phyloP scores from a whole-genome alignment of 352 stramenopile genomes.

The Sclerospora graminicola region DNA sequence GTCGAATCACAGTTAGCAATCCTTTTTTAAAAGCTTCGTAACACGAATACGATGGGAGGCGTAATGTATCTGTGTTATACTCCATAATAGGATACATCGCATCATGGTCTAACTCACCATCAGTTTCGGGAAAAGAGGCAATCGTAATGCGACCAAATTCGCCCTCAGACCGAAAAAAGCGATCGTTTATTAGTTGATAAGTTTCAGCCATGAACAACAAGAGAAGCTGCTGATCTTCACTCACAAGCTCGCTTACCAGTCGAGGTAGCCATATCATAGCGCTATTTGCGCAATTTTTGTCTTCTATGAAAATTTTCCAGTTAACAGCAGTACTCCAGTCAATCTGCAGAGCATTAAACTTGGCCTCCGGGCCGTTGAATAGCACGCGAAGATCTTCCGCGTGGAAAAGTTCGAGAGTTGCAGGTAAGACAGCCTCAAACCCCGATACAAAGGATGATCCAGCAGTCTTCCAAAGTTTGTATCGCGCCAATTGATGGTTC shows the following conservation, averaged over 20 bases:
- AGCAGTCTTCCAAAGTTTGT: slow-evolving; percentile 15
- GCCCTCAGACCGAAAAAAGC: slow-evolving; percentile 26
- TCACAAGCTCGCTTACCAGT: slow-evolving; percentile 38
- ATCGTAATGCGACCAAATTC: slow-evolving; percentile 12
- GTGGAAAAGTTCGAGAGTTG: slow-evolving; percentile 36
- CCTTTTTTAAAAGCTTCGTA: slow-evolving; percentile 41
- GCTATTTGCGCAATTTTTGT: slow-evolving; percentile 3
- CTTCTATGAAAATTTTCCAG: slow-evolving; percentile 18
- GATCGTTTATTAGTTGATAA: slow-evolving; percentile 29
- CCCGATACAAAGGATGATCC: slow-evolving; percentile 34
- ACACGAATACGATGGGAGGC: slow-evolving; percentile 39
- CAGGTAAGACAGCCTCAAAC: slow-evolving; percentile 46
- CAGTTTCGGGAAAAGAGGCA: slow-evolving; percentile 5
- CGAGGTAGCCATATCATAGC: slow-evolving; percentile 34
- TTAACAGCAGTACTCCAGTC: slow-evolving; percentile 30
- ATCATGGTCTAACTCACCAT: slow-evolving; percentile 13
- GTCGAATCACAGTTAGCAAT: slow-evolving; percentile 35
- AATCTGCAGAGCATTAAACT: slow-evolving; percentile 25
- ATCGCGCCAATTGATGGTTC: slow-evolving; percentile 9
- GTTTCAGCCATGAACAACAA: slow-evolving; percentile 45
- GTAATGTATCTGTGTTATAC: slow-evolving; percentile 22
- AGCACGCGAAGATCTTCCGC: slow-evolving; percentile 44
- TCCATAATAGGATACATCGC: slow-evolving; percentile 33
- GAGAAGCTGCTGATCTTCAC: slow-evolving; percentile 50
- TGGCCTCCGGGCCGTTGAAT: slow-evolving; percentile 25